These are phyloP conservation scores for Trifolium repens DNA, from an alignment of 306 rosid species.

Conservation along the genomic window DNA sequence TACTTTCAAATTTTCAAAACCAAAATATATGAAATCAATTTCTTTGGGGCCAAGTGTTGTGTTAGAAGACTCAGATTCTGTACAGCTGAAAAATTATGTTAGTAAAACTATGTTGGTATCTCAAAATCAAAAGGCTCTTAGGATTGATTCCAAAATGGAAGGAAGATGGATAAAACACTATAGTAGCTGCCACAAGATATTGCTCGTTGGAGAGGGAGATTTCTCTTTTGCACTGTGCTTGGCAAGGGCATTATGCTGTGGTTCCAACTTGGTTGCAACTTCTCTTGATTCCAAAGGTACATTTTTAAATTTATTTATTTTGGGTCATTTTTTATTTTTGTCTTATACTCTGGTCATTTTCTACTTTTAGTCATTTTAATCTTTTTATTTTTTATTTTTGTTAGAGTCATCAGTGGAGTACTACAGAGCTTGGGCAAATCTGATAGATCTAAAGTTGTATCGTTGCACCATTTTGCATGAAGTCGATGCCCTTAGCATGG, in stretches of 20 bases:
- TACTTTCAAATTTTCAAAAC: slow-evolving; percentile 41
- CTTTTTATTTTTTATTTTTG: no score
- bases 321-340: neutral
- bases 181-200: slow-evolving; percentile 42
- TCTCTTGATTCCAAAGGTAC: slow-evolving; percentile 51
- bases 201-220: slow-evolving; percentile 62
- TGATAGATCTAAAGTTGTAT: slow-evolving; percentile 1
- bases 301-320: neutral
- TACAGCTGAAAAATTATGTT: neutral
- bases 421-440: neutral
- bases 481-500: slow-evolving; percentile 46
- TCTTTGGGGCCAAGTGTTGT: neutral
- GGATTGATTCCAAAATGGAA: neutral
- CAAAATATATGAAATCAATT: neutral
- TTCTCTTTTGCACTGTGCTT: slow-evolving; percentile 56
- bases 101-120: neutral
- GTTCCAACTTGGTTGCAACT: slow-evolving; percentile 50
- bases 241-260: slow-evolving; percentile 48
- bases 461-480: slow-evolving; percentile 43
- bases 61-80: neutral
- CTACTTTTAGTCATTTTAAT: no score
- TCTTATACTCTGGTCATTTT: no score
- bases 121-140: neutral
- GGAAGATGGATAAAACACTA: slow-evolving; percentile 47
- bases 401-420: neutral